Percentiles rank a stretch among this genome's conserved stretches.
phyloP scores from a whole-genome alignment of 148 eudicot genomes.

The Silene conica region DNA sequence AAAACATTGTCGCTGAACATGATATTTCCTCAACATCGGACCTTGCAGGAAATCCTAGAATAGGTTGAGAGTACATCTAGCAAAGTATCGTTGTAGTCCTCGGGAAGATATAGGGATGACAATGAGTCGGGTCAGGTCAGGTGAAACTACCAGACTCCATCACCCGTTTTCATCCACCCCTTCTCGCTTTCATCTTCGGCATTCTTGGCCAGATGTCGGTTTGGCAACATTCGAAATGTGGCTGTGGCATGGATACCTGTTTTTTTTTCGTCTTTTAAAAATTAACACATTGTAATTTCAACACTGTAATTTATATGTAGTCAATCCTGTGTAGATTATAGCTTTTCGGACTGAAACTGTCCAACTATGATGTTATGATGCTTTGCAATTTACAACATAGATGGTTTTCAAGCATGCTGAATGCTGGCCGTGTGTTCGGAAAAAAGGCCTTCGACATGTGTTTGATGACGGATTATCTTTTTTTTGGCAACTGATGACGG shows the following conservation, averaged over 20 bases:
- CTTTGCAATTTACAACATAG: neutral
- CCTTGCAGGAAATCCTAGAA: slow-evolving; percentile 19
- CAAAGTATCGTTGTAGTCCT: slow-evolving; percentile 7
- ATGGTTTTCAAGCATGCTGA: neutral
- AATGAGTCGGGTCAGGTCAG: too few species aligned
- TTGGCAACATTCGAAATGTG: neutral
- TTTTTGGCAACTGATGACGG: too few species aligned
- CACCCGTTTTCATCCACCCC: too few species aligned
- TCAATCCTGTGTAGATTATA: slow-evolving; percentile 17
- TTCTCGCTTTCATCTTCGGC: too few species aligned
- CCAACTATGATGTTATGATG: neutral
- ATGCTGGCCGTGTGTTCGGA: too few species aligned
- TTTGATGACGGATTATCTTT: too few species aligned
- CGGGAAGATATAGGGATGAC: too few species aligned
- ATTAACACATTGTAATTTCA: slow-evolving; percentile 14
- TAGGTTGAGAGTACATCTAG: slow-evolving; percentile 20
- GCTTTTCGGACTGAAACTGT: neutral
- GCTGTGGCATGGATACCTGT: slow-evolving; percentile 11
- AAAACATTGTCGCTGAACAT: slow-evolving; percentile 19
- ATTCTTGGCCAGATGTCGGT: too few species aligned
- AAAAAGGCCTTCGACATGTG: too few species aligned
- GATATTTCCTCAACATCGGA: slow-evolving; percentile 15
- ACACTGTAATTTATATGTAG: slow-evolving; percentile 22
- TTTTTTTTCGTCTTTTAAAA: too few species aligned
- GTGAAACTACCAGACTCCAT: too few species aligned